phyloP scores from a whole-genome alignment of 768 basidiomycete genomes.

The Suillus subaureus region DNA sequence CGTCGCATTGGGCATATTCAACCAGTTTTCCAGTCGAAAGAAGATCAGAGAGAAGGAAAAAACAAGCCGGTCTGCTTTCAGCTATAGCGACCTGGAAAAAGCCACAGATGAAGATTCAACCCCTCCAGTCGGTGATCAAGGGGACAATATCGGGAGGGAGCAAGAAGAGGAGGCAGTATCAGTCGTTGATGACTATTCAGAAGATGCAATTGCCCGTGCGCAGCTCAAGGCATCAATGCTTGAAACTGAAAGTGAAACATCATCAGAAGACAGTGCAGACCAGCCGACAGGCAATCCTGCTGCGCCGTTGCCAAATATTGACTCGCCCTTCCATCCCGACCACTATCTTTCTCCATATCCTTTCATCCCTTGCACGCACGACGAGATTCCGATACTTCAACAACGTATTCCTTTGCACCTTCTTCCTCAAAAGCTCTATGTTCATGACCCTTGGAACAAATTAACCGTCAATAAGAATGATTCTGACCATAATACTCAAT shows the following conservation, averaged over 20 bases:
- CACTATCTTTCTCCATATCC: constrained; percentile 47
- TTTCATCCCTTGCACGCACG: constrained; percentile 35
- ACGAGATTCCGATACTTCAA: constrained; percentile 30
- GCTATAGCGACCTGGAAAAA: not conserved
- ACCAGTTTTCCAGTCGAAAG: constrained; percentile 4
- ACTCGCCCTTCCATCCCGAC: constrained; percentile 31
- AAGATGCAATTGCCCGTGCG: too few relatives aligned
- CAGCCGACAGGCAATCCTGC: not conserved
- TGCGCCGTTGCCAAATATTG: not conserved
- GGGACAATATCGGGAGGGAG: not conserved
- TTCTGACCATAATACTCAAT: constrained; percentile 15
- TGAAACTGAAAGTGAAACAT: not conserved
- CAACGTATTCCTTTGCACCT: constrained; percentile 35
- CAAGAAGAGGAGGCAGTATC: not conserved
- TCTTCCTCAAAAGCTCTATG: constrained; percentile 43
- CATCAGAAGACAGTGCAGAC: not conserved
- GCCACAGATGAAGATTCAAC: not conserved
- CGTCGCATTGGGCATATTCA: not conserved
- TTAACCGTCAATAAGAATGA: constrained; percentile 21
- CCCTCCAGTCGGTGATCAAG: not conserved
- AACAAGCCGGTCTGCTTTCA: not conserved
- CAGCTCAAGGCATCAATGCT: not conserved
- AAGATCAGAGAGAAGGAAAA: not conserved
- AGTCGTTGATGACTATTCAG: too few relatives aligned
- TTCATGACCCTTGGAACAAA: constrained; percentile 46